Evolutionary conservation across 192 early-diverging fungal genomes (phyloP), one percentile per base, ranked within the genome.

Genomic region (Pilobolus umbonatus): DNA sequence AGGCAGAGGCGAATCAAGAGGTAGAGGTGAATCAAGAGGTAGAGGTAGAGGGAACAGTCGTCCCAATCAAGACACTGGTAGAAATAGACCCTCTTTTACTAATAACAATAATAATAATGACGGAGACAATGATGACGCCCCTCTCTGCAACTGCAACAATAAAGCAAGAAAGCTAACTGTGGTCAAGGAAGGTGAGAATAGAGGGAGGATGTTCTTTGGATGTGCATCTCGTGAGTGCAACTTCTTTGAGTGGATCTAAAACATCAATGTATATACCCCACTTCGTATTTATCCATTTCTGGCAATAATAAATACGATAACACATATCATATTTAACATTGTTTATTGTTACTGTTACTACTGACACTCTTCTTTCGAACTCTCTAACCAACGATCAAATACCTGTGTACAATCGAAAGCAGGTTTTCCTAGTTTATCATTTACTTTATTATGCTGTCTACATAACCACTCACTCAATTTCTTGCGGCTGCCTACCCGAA

Each of bases 371-470:
- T 90, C 79, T 12, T 61, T 64, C 6, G 88, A 86, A 0, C 88
- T 86, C 66, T 88, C 84, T 56, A 73, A 79, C 96, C 96, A 98
- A 25, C 94, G 69, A 71, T 98, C 93, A 68, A 90, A 88, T 7
- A 95, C 83, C 68, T 89, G 89, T 15, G 78, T 71, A 73, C 96
- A 98, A 74, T 98, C 94, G 80, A 98, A 98, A 26, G 74, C 64
- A 3, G 81, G 79, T 65, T 98, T 96, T 12, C 91, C 94, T 30
- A 91, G 72, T 61, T 86, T 74, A 52, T 81, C 85, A 65, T 98
- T 98, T 32, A 96, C 93, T 67, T 92, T 86, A 75, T 98, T 98
- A 72, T 98, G 96, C 52, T 89, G 82, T 55, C 82, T 76, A 74
- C 96, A 98, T 53, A 98, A 77, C 94, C 94, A 98, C 64, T 77